Evolutionary conservation across 768 basidiomycete species (phyloP).

Genomic region (Lactarius evosmus): DNA sequence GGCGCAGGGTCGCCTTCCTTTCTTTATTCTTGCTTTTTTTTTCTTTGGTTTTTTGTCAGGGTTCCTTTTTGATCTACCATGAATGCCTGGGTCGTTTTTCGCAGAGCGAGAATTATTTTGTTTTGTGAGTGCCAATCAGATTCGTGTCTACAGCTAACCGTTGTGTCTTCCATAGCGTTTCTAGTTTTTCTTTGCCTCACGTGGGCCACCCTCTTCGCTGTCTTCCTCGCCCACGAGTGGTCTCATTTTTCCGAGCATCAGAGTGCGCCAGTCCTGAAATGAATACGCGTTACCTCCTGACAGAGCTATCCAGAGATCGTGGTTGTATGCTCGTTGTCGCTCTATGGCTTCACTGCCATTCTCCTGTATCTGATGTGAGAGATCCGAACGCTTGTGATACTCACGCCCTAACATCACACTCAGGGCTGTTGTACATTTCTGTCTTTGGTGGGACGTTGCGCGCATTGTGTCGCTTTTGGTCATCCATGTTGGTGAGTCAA

Average conservation of each 20-base stretch:
- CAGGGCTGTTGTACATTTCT: constrained; percentile 21
- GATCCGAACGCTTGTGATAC: neutral
- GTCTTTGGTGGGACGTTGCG: constrained; percentile 23
- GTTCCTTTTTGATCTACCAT: constrained; percentile 1
- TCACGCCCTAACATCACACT: neutral
- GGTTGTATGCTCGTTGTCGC: neutral
- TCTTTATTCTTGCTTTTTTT: neutral
- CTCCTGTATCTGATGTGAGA: constrained; percentile 27
- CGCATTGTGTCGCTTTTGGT: constrained; percentile 14
- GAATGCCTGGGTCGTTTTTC: constrained; percentile 24
- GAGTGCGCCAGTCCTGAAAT: constrained; percentile 10
- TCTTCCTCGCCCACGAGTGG: constrained; percentile 11
- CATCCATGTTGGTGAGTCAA: constrained; percentile 18
- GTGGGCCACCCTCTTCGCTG: constrained; percentile 15
- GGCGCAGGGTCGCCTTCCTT: constrained; percentile 6
- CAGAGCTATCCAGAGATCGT: constrained; percentile 5
- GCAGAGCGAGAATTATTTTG: constrained; percentile 21
- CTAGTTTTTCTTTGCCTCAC: constrained; percentile 13
- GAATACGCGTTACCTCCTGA: neutral
- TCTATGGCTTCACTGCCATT: constrained; percentile 20
- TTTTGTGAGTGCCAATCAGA: constrained; percentile 14
- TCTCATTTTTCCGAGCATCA: constrained; percentile 10
- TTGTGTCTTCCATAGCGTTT: constrained; percentile 9
- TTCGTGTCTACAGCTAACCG: neutral
- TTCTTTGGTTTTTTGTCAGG: neutral